Evolutionary conservation across 192 early-diverging fungal genomes (phyloP), one percentile per base, ranked within the genome.

Genomic region (Blastocladiella britannica): DNA sequence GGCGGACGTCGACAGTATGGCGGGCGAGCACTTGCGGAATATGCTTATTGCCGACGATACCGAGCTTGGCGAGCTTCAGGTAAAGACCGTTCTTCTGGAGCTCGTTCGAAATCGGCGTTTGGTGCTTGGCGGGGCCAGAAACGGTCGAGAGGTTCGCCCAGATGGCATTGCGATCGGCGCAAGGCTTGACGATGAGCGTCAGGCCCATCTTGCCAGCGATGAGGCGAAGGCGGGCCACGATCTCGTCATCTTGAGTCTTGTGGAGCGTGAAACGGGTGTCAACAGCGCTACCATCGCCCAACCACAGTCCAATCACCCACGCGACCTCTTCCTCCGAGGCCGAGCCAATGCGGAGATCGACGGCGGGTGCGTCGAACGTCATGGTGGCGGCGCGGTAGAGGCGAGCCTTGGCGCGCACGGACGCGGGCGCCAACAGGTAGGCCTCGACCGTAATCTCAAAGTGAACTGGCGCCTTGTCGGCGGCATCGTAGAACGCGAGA

Each of bases 361-460:
- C 53, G 1, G 62, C 1, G 5, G 57, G 31, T 31, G 55, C 23
- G 59, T 43, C 62, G 57, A 68, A 68, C 26, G 54, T 53, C 15
- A 63, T 58, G 28, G 25, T 47, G 3, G 20, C 62, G 28, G 66
- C 59, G 8, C 24, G 54, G 58, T 64, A 68, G 62, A 68, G 63
- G 31, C 55, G 54, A 5, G 25, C 12, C 3, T 51, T 28, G 52
- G 59, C n/a, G 55, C 66, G 66, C 20, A 62, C 55, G 9, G 22
- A 30, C 54, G 15, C 55, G 1, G 62, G 60, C 23, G 62, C 57
- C 31, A 28, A 20, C 27, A 59, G 54, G 55, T 53, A 68, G 53
- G 62, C 60, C 62, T 64, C 66, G 20, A 68, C 66, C 7, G 66
- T 68, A 15, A 57, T 30, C 66, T 68, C 66, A 37, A 61, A 68